Evolutionary conservation across 257 asterid genomes (phyloP), one percentile per base, ranked within the genome.

Genomic region (Lavandula angustifolia): DNA sequence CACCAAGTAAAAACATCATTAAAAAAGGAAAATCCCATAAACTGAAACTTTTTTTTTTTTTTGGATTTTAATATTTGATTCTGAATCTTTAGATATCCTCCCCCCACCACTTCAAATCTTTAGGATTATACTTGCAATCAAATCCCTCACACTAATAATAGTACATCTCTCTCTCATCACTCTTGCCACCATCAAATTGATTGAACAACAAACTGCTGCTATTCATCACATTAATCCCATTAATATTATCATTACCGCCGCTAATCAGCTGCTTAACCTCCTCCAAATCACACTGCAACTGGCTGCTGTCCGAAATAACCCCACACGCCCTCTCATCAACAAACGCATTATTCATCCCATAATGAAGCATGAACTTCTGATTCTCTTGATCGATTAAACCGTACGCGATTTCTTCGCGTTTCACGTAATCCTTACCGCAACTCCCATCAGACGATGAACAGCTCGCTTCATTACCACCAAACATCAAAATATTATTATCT

Each of bases 401-500:
- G 18, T 52, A 34, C 8, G 60, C 76, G 56, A 74, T 68, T 37
- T 74, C 79, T 47, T 87, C 92, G 69, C 73, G 87, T 37, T 84
- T 87, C 41, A 76, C 69, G 11, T 56, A 56, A 38, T 79, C 87
- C 48, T 81, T 79, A 5, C 88, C 88, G 33, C 82, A 73, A 31
- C 89, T 82, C 40, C 84, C 86, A 66, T 82, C 92, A 2, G 95
- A 87, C n/a, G 95, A 85, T 0, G 90, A 82, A 57, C 92, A 80
- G 57, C 85, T 82, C 27, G 81, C 71, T 40, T 74, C 81, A 7
- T 68, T 65, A 0, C 86, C 84, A 22, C 94, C 90, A 17, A 83
- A 83, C 17, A 76, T 35, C 0, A 81, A 77, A 80, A 83, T 74
- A 16, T 58, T 58, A 33, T 33, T 73, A 37, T 77, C 81, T 55